Percentiles rank a stretch among this genome's conserved stretches.
Evolutionary conservation across 192 early-diverging fungal genomes (phyloP).

Genomic region (Coemansia sp.): DNA sequence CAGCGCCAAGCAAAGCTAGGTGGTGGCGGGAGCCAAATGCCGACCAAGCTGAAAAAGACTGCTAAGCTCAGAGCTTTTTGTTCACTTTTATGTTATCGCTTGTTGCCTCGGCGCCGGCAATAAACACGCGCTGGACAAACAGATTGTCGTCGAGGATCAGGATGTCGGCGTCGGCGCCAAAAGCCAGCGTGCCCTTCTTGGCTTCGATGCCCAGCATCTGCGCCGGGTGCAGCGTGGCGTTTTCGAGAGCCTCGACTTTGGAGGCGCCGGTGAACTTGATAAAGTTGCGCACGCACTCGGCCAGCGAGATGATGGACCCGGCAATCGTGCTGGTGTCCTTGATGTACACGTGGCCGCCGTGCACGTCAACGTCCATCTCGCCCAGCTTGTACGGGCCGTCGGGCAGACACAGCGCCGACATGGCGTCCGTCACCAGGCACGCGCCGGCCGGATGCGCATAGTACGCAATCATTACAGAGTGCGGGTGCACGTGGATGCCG

Average conservation of each 20-base stretch:
- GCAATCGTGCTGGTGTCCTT: conserved; percentile 75
- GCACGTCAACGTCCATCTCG: conserved; percentile 63
- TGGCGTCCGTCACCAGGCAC: conserved; percentile 79
- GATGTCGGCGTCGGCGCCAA: conserved; percentile 76
- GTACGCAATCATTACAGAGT: conserved; percentile 79
- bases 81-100: conserved; percentile 28
- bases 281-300: conserved; percentile 77
- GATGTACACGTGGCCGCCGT: conserved; percentile 66
- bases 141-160: conserved; percentile 66
- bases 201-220: conserved; percentile 68
- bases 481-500: conserved; percentile 79
- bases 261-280: conserved; percentile 72
- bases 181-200: conserved; percentile 68
- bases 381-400: conserved; percentile 70
- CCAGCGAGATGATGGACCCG: conserved; percentile 66
- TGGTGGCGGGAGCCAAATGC: too few relatives aligned
- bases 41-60: too few relatives aligned
- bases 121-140: conserved; percentile 67
- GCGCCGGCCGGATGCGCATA: conserved; percentile 74
- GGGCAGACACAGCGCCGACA: conserved; percentile 72
- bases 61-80: conserved; percentile 22
- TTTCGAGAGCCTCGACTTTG: conserved; percentile 75
- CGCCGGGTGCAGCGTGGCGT: conserved; percentile 77
- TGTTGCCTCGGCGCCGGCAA: conserved; percentile 60
- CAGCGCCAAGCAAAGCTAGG: too few relatives aligned